Conservation (phyloP, 345 rosid genomes). For the Xanthoceras sorbifolium region DNA sequence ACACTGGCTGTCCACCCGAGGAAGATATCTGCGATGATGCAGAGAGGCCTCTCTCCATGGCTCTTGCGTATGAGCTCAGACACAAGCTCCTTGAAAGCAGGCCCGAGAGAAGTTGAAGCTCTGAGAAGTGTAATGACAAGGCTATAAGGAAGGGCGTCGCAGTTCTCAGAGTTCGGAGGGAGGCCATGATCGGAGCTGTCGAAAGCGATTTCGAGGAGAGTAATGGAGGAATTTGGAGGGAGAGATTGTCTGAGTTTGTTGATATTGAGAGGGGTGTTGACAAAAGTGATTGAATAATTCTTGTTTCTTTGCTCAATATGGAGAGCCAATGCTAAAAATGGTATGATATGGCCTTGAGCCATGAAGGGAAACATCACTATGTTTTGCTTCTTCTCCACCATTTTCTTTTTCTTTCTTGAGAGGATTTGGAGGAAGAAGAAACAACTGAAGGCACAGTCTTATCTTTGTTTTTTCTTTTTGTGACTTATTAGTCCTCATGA, state of each 20-base stretch:
- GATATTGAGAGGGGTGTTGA: conserved; percentile 68
- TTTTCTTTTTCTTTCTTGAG: conserved; percentile 1
- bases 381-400: conserved; percentile 21
- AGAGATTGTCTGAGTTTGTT: conserved; percentile 48
- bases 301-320: conserved; percentile 40
- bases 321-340: conserved; percentile 68
- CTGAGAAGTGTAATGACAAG: conserved; percentile 52
- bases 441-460: background rate
- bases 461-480: background rate
- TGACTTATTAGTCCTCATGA: too few relatives aligned
- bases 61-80: conserved; percentile 14
- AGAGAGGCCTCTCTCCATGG: conserved; percentile 33
- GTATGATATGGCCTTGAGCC: conserved; percentile 84
- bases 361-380: conserved; percentile 77
- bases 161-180: conserved; percentile 68
- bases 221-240: conserved; percentile 52
- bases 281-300: conserved; percentile 36
- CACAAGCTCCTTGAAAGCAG: conserved; percentile 43
- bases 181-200: conserved; percentile 63
- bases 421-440: background rate
- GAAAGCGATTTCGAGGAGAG: conserved; percentile 62
- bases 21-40: conserved; percentile 55
- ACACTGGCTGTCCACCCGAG: conserved; percentile 57
- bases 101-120: conserved; percentile 55
- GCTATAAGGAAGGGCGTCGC: conserved; percentile 64